Base-by-base conservation (phyloP, 2,329 filamentous ascomycete species). In the Triangularia setosa region DNA sequence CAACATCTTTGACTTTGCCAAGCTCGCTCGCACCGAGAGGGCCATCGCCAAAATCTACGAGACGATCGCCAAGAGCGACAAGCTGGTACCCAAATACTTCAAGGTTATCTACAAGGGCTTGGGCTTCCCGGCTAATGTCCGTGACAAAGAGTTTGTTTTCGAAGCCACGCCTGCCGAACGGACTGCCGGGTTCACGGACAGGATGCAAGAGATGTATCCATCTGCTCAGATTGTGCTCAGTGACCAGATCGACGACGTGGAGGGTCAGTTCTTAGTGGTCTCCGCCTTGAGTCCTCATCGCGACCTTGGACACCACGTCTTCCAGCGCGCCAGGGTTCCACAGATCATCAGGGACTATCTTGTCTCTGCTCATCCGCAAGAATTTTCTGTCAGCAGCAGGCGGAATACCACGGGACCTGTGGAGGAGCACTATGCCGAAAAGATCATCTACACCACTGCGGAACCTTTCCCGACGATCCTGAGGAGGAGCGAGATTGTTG, bases 11-110 rank as follows among this genome's bases (percentile, higher is more conserved):
- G 95, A 99, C 77, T 97, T 96, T 72, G 84, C 89, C 33, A 97
- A 99, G 78, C 83, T 99, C 24, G 93, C 95, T 0, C 86, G 93
- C 66, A 90, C 93, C 0, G 90, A 97, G 75, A 85, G 93, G 65
- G 93, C 94, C 6, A 97, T 97, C 79, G 94, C 93, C 21, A 91
- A 90, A 59, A 93, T 98, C 24, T 93, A 97, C 75, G 95, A 98
- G 75, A 89, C 85, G 14, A 90, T 97, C 67, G 85, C 90, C 11
- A 94, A 92, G 79, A 91, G 91, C 71, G 90, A 94, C 61, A 90
- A 88, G 69, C 79, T 89, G 18, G 87, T 90, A 65, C 89, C 92
- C 11, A 90, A 94, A 67, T 98, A 96, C 78, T 98, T 96, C 84
- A 90, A 91, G 68, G 93, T 98, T 27, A 84, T 89, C 12, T 98